A percentile compares a stretch with the other conserved stretches of the same genome.
Evolutionary conservation across 148 eudicot species (phyloP).

Genomic region (Vaccinium macrocarpon): DNA sequence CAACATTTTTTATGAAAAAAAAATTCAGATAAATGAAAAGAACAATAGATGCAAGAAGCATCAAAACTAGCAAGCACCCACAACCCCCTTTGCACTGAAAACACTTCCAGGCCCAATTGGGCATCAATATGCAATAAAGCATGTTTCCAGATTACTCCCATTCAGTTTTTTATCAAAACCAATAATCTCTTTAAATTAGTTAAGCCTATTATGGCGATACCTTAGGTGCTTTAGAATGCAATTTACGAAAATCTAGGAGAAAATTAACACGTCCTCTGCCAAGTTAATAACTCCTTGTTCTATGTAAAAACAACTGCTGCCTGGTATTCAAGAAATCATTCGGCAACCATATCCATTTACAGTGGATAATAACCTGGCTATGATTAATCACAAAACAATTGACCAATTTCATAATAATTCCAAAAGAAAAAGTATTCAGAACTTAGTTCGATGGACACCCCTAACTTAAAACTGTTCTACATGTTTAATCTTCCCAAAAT

Average conservation of each 20-base stretch:
- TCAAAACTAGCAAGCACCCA: not conserved
- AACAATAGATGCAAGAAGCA: not conserved
- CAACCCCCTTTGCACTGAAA: not conserved
- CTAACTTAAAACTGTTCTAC: not conserved
- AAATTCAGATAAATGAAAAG: not conserved
- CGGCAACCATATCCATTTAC: not conserved
- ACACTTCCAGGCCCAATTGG: not conserved
- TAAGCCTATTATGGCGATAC: not conserved
- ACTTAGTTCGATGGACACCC: not conserved
- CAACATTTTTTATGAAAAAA: not conserved
- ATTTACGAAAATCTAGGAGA: not conserved
- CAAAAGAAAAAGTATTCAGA: not conserved
- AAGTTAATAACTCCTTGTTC: not conserved
- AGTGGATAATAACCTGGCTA: not conserved
- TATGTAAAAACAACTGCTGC: not conserved
- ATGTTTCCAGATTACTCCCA: constrained; percentile 9
- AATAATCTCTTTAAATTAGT: not conserved
- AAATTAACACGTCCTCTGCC: not conserved
- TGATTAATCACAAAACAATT: not conserved
- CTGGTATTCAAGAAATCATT: not conserved
- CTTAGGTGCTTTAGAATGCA: not conserved
- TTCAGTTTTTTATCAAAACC: not conserved
- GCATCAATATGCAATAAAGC: not conserved
- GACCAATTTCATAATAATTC: not conserved
- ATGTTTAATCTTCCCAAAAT: not conserved